Base-by-base conservation (phyloP, 352 stramenopile species). In the Pythium aphanidermatum region DNA sequence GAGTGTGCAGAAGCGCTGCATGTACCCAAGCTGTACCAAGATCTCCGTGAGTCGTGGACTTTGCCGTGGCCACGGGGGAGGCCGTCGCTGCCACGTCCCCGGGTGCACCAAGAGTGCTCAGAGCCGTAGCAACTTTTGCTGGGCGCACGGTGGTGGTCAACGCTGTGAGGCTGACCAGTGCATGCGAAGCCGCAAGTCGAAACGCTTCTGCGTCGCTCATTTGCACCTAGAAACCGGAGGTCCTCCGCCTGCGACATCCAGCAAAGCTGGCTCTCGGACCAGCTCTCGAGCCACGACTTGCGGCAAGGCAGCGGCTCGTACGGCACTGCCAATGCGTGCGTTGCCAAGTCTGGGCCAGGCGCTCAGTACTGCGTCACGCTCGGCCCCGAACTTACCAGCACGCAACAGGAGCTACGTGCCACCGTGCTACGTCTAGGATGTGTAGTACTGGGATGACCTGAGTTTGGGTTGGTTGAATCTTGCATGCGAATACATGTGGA, bases 121-220 rank as follows among this genome's bases (percentile, higher is more conserved):
- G 54, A 85, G 73, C 40, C 65, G 70, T 5, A 83, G 72, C 48
- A 70, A 69, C 44, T 86, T 79, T 37, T 90, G 74, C 56, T 82
- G 70, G 65, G 68, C 70, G 0, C 77, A 90, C 24, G 77, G 77
- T 16, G 77, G 74, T 33, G 77, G 77, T 8, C 72, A 82, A 40
- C 70, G 77, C 14, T 92, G 81, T 46, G 67, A 85, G 6, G 73
- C 70, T 8, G 49, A 70, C 4, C 36, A 56, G 9, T 92, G 80
- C 55, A 80, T 79, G 58, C 77, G 83, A 17, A 74, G 53, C 5
- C 73, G 75, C 17, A 86, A 90, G 54, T 67, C 68, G 5, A 83
- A 83, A 49, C 67, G 60, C 21, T 86, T 72, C 35, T 87, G 80
- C 21, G 66, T 83, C 30, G 63, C 68, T 2, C 78, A 90, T 45